Evolutionary conservation across 73 alveolate species (phyloP).

Genomic region (Urostyla sp.): DNA sequence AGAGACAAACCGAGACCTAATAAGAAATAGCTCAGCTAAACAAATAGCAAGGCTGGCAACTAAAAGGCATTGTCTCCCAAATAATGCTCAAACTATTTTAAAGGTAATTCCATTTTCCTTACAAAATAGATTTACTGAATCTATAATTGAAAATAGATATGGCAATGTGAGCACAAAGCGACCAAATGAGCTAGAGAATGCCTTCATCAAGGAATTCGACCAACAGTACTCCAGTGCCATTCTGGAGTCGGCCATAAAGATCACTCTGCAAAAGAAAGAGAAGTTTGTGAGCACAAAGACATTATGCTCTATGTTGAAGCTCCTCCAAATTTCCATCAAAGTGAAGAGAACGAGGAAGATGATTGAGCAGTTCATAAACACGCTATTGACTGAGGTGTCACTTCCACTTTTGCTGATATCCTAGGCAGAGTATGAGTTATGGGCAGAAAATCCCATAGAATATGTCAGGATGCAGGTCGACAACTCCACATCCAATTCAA

Average conservation of each 20-base stretch:
- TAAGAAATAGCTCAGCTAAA: slow-evolving; percentile 65
- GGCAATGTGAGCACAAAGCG: not conserved
- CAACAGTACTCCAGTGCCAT: slow-evolving; percentile 7
- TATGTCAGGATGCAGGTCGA: slow-evolving; percentile 71
- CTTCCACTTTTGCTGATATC: slow-evolving; percentile 70
- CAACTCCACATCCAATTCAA: slow-evolving; percentile 1
- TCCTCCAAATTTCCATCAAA: slow-evolving; percentile 50
- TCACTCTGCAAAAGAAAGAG: slow-evolving; percentile 47
- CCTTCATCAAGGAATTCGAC: slow-evolving; percentile 17
- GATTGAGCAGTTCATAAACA: slow-evolving; percentile 62
- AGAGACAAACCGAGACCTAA: slow-evolving; percentile 59
- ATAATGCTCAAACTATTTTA: slow-evolving; percentile 60
- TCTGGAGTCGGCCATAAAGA: slow-evolving; percentile 52
- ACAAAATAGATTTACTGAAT: slow-evolving; percentile 41
- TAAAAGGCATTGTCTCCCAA: slow-evolving; percentile 68
- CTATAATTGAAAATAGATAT: slow-evolving; percentile 38
- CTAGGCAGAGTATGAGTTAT: slow-evolving; percentile 71
- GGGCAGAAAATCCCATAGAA: slow-evolving; percentile 76
- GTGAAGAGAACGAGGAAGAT: not conserved
- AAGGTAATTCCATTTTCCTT: slow-evolving; percentile 51
- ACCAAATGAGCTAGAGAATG: not conserved
- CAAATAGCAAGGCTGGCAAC: slow-evolving; percentile 67
- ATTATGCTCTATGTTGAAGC: slow-evolving; percentile 60
- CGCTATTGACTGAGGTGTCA: slow-evolving; percentile 66
- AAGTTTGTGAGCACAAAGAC: slow-evolving; percentile 70